A percentile compares a stretch with the other conserved stretches of the same genome.
Evolutionary conservation across 2,329 filamentous ascomycete species (phyloP).

Genomic region (Colletotrichum cordylinicola): DNA sequence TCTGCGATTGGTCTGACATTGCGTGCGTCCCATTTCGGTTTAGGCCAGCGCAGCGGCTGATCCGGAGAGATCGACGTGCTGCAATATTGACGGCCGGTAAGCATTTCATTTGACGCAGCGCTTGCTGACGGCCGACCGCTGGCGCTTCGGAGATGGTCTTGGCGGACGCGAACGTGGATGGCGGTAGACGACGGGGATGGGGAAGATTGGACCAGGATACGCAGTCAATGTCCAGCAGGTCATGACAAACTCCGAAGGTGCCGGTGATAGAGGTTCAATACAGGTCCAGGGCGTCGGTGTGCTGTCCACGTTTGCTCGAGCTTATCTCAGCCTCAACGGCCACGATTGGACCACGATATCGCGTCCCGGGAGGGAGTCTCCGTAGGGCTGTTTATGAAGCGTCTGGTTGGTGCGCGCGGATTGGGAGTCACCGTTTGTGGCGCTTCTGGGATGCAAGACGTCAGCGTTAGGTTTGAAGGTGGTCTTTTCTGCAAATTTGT

Average conservation of each 20-base stretch:
- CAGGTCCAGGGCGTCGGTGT: neutral
- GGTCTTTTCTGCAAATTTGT: neutral
- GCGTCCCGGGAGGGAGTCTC: neutral
- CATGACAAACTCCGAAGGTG: neutral
- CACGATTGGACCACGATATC: neutral
- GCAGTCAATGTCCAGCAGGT: neutral
- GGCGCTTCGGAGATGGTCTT: neutral
- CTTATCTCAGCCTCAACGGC: slow-evolving; percentile 4
- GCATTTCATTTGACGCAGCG: accelerated
- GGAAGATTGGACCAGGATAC: neutral
- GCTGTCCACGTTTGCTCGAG: neutral
- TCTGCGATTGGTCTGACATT: neutral
- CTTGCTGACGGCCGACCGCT: neutral
- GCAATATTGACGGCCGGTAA: accelerated
- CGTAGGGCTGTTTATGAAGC: neutral
- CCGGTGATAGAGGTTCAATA: neutral
- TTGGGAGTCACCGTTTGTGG: neutral
- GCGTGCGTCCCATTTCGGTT: neutral
- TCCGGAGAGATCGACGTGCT: neutral
- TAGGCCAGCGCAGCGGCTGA: neutral
- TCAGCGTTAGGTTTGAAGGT: neutral
- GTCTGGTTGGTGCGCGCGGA: neutral
- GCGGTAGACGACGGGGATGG: neutral
- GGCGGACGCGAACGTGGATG: neutral
- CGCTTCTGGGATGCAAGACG: neutral